These are phyloP conservation scores for Microsporum audouinii DNA, from an alignment of 2,329 filamentous ascomycete genomes.

Conservation along the genomic window DNA sequence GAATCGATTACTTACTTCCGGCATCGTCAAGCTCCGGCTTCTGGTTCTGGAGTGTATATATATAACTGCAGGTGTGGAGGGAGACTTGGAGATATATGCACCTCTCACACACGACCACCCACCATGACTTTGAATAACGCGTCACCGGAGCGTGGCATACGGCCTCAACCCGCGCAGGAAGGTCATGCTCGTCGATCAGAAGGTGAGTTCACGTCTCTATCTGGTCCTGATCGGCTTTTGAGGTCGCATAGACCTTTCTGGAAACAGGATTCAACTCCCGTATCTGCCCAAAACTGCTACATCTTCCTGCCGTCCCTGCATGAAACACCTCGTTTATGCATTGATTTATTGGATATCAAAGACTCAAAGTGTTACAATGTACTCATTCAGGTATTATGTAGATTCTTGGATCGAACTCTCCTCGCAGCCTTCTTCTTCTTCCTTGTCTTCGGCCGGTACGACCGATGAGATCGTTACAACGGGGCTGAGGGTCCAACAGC, in stretches of 20 bases:
- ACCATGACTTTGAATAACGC: background rate
- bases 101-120: background rate
- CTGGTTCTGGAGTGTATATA: background rate
- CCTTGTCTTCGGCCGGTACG: slow-evolving; percentile 61
- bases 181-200: slow-evolving; percentile 3
- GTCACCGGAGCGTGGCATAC: background rate
- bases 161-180: background rate
- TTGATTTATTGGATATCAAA: slow-evolving; percentile 1
- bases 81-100: slow-evolving; percentile 1
- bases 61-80: background rate
- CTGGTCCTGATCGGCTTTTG: background rate
- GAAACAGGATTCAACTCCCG: background rate
- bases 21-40: background rate
- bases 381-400: slow-evolving; percentile 41
- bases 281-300: background rate
- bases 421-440: slow-evolving; percentile 87
- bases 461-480: slow-evolving; percentile 83
- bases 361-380: slow-evolving; percentile 21
- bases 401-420: slow-evolving; percentile 96
- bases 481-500: slow-evolving; percentile 63
- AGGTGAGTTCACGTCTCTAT: slow-evolving; percentile 4
- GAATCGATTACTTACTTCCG: background rate
- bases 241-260: background rate
- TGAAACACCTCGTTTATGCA: slow-evolving; percentile 4
- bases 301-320: slow-evolving; percentile 1